Conservation (phyloP, 768 basidiomycete genomes). For the Tylopilus rubrobrunneus region DNA sequence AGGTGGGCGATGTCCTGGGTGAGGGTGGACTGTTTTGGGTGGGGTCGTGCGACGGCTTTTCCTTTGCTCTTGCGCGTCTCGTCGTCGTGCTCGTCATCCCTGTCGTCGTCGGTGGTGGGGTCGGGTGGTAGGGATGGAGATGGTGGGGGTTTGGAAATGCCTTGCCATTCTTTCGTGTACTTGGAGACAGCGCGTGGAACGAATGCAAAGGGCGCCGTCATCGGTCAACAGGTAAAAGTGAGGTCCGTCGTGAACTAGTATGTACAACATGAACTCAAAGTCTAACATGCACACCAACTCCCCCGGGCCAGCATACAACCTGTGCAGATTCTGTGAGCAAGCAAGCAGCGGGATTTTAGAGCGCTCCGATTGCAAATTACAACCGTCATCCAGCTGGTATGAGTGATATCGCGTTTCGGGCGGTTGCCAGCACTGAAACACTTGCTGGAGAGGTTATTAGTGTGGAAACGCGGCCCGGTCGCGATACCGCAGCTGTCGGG, state of each 20-base stretch:
- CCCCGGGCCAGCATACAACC: too few species aligned
- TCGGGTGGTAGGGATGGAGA: constrained; percentile 9
- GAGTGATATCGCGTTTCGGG: constrained; percentile 1
- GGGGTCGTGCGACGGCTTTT: constrained; percentile 12
- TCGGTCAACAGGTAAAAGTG: not conserved
- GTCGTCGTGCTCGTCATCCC: not conserved
- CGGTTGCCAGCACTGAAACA: constrained; percentile 15
- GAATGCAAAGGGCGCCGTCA: constrained; percentile 39
- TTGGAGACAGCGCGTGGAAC: constrained; percentile 46
- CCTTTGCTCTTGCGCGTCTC: constrained; percentile 17
- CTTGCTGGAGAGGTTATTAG: not conserved
- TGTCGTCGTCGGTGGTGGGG: not conserved
- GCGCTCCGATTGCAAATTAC: constrained; percentile 30
- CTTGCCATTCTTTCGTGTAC: constrained; percentile 24
- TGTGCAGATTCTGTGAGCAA: not conserved
- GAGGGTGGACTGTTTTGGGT: constrained; percentile 17
- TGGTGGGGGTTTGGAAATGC: constrained; percentile 7
- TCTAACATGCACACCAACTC: too few species aligned
- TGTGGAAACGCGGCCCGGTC: constrained; percentile 16
- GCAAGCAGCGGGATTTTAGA: not conserved
- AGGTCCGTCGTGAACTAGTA: too few species aligned
- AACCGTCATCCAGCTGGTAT: constrained; percentile 21
- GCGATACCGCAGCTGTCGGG: constrained; percentile 16
- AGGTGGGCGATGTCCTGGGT: constrained; percentile 49
- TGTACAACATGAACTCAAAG: not conserved